Evolutionary conservation across 345 rosid genomes (phyloP).

Genomic region (Populus nigra): DNA sequence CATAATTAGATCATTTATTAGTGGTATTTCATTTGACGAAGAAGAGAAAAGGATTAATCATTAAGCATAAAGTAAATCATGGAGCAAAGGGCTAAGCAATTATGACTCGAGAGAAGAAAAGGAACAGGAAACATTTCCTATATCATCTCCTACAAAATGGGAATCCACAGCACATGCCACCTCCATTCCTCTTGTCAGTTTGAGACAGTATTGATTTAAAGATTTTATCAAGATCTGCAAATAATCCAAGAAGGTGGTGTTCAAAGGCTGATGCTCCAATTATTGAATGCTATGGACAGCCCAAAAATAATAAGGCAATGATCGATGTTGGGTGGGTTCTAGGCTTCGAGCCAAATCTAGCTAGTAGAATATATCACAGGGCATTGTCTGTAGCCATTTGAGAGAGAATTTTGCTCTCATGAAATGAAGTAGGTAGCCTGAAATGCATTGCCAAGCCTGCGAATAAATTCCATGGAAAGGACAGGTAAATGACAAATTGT

Average conservation of each 20-base stretch:
- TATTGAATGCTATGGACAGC: not conserved
- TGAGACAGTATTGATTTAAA: no score
- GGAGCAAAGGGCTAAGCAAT: not conserved
- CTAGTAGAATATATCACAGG: no score
- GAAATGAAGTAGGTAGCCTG: no score
- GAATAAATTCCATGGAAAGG: no score
- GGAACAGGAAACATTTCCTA: constrained; percentile 56
- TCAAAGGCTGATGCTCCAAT: not conserved
- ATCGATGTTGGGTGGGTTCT: no score
- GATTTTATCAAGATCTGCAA: no score
- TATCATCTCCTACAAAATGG: constrained; percentile 72
- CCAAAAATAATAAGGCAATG: no score
- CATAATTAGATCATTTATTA: constrained; percentile 82
- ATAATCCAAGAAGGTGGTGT: no score
- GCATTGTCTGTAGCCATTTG: no score
- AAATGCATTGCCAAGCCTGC: not conserved
- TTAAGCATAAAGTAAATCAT: not conserved
- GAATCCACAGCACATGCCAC: constrained; percentile 88
- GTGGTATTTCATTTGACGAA: constrained; percentile 54
- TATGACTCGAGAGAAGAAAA: not conserved
- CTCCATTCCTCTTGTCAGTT: constrained; percentile 16
- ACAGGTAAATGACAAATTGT: not conserved
- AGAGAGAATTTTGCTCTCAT: no score
- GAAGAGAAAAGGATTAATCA: not conserved
- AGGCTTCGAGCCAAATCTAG: no score